phyloP scores from a whole-genome alignment of 1,284 basidiomycete species.

The Irpex sp. region DNA sequence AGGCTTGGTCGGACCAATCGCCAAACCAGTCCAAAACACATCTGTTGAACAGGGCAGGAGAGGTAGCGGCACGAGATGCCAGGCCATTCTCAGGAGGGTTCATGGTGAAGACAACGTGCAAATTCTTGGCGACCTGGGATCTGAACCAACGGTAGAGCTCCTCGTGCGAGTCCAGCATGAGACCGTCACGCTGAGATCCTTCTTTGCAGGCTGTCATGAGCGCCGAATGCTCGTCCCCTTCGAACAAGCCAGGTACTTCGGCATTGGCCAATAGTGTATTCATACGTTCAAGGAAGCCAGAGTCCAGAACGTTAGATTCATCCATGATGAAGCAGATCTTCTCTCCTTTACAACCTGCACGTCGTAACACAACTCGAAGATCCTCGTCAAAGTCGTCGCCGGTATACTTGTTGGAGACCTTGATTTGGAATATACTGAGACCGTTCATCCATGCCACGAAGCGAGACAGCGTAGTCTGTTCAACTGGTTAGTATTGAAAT shows the following conservation, averaged over 20 bases:
- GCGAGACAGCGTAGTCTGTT: conserved; percentile 90
- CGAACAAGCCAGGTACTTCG: conserved; percentile 98
- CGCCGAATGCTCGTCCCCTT: conserved; percentile 94
- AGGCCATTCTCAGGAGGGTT: conserved; percentile 96
- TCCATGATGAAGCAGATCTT: conserved; percentile 99
- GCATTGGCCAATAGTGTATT: conserved; percentile 98
- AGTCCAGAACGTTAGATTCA: conserved; percentile 97
- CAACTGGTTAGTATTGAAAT: conserved; percentile 3
- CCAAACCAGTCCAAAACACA: conserved; percentile 99
- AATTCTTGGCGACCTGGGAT: conserved; percentile 91
- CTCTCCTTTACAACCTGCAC: conserved; percentile 96
- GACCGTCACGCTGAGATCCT: conserved; percentile 93
- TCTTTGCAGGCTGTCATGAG: conserved; percentile 99
- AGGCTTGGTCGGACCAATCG: conserved; percentile 96
- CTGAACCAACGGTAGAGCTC: conserved; percentile 98
- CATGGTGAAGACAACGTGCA: conserved; percentile 99
- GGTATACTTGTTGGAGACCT: conserved; percentile 97
- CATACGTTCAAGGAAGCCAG: conserved; percentile 98
- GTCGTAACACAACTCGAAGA: conserved; percentile 86
- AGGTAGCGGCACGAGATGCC: conserved; percentile 93
- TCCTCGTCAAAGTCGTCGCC: conserved; percentile 99
- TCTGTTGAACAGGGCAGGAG: conserved; percentile 96
- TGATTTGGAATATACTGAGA: conserved; percentile 97
- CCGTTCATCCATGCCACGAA: conserved; percentile 99
- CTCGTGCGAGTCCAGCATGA: conserved; percentile 98